phyloP scores from a whole-genome alignment of 352 stramenopile species.

The Phytophthora gonapodyides region DNA sequence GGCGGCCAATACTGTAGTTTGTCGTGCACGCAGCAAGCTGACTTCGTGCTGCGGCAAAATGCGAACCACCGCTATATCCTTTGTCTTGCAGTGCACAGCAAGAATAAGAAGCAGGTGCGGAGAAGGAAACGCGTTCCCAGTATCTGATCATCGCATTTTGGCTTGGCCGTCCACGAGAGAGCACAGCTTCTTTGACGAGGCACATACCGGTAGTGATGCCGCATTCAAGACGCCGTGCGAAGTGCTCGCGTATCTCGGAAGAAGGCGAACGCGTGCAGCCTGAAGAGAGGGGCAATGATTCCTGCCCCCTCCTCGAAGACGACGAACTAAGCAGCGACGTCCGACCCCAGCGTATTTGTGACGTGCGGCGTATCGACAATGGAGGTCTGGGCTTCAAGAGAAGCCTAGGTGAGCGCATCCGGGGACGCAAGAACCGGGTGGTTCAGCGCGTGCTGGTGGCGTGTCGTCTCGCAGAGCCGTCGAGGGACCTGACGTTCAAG shows the following conservation, averaged over 20 bases:
- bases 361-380: conserved; percentile 38
- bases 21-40: too few relatives aligned
- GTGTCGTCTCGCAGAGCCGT: conserved; percentile 50
- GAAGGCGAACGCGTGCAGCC: background rate
- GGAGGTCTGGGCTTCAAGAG: conserved; percentile 16
- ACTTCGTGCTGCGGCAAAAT: too few relatives aligned
- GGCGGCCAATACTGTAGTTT: too few relatives aligned
- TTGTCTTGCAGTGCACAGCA: background rate
- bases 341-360: conserved; percentile 20
- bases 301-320: conserved; percentile 33
- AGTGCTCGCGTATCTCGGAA: conserved; percentile 1
- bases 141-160: background rate
- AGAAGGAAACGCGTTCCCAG: background rate
- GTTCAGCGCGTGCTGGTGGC: conserved; percentile 67
- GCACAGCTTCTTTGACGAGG: too few relatives aligned
- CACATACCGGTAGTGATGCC: conserved; percentile 21
- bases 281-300: conserved; percentile 13
- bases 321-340: conserved; percentile 2
- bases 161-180: background rate
- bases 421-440: conserved; percentile 63
- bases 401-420: conserved; percentile 36
- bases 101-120: conserved; percentile 36
- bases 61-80: background rate
- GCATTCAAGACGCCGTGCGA: conserved; percentile 5
- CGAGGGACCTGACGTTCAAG: conserved; percentile 58